phyloP scores from a whole-genome alignment of 2,329 filamentous ascomycete genomes.

The Xylariales sp. region DNA sequence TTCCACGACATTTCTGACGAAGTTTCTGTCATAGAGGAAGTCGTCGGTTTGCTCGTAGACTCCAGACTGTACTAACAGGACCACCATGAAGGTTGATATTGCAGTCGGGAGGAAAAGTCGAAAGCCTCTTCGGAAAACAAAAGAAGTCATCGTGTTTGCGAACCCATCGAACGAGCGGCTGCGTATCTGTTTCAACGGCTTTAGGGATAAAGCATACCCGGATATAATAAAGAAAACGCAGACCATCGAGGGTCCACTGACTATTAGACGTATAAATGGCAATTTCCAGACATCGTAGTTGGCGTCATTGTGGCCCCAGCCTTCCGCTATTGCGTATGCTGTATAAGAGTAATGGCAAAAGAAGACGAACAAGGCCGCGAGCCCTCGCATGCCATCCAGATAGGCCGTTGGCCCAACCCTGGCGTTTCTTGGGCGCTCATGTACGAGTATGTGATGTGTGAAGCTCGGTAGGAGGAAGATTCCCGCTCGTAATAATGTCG shows the following conservation, averaged over 20 bases:
- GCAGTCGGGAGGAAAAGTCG: constrained; percentile 48
- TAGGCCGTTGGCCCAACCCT: constrained; percentile 50
- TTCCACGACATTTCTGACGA: constrained; percentile 45
- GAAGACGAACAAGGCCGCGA: constrained; percentile 52
- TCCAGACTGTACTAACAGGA: constrained; percentile 39
- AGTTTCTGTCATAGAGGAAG: constrained; percentile 38
- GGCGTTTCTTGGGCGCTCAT: constrained; percentile 35
- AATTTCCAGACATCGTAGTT: constrained; percentile 46
- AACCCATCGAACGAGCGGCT: constrained; percentile 34
- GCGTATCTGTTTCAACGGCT: constrained; percentile 43
- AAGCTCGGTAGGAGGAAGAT: constrained; percentile 52
- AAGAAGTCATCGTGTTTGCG: constrained; percentile 40
- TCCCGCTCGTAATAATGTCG: constrained; percentile 31
- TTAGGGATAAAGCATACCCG: constrained; percentile 55
- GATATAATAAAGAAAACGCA: constrained; percentile 60
- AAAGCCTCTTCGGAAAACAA: constrained; percentile 47
- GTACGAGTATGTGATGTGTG: constrained; percentile 38
- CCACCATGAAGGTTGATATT: constrained; percentile 44
- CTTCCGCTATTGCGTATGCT: constrained; percentile 45
- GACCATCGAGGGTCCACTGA: constrained; percentile 52
- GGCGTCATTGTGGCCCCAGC: constrained; percentile 39
- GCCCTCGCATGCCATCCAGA: constrained; percentile 53
- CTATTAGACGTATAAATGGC: constrained; percentile 49
- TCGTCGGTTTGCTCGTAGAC: constrained; percentile 44
- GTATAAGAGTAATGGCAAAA: constrained; percentile 55